Evolutionary conservation across 2,329 filamentous ascomycete genomes (phyloP), one percentile per base, ranked within the genome.

Genomic region (Apiospora pterosperma): DNA sequence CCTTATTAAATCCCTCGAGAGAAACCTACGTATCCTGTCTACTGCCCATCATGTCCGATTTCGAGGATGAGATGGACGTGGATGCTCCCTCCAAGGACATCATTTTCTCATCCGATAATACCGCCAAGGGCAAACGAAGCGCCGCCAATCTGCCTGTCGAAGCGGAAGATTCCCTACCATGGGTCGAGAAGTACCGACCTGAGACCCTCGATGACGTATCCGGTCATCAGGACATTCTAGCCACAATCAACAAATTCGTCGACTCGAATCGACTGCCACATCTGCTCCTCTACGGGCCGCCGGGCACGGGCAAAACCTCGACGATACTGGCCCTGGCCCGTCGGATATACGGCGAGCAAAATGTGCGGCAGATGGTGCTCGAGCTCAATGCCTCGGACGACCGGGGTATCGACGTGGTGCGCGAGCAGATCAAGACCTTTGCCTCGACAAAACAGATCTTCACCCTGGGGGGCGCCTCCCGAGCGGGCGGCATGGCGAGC

Each of bases 341-440:
- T 62, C 89, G 92, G 66, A 98, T 99, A 78, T 99, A 99, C 75
- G 96, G 96, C 62, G 80, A 84, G 65, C 90, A 92, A 69, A 97
- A 98, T 78, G 91, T 97, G 89, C 90, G 95, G 21, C 96, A 99
- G 79, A 98, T 99, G 93, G 96, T 99, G 21, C 87, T 99, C 38
- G 96, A 99, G 79, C 87, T 99, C 69, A 99, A 99, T 76, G 96
- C 96, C 44, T 97, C 93, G 60, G 96, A 99, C 76, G 96, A 99
- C 77, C 87, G 96, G 78, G 96, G 96, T 74, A 99, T 99, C 77
- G 96, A 99, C 70, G 96, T 99, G 2, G 96, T 99, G 64, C 88
- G 94, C 69, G 96, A 99, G 81, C 96, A 99, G 79, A 99, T 99
- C 86, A 99, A 98, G 85, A 99, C 96, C 0, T 99, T 99, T 80